phyloP scores from a whole-genome alignment of 2,329 filamentous ascomycete genomes.

The Elsinoe batatas region DNA sequence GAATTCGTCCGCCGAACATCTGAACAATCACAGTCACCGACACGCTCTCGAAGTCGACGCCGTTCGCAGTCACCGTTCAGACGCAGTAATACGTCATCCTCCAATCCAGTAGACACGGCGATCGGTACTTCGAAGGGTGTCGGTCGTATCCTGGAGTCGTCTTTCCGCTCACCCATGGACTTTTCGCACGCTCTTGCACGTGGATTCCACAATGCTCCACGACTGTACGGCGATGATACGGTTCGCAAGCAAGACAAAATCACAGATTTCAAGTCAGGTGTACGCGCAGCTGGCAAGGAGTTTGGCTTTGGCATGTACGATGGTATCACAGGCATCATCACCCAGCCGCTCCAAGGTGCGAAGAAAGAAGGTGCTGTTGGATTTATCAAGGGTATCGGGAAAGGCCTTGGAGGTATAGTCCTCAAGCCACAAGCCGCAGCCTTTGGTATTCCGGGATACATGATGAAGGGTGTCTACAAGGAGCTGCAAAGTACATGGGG shows the following conservation, averaged over 20 bases:
- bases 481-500: constrained; percentile 61
- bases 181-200: constrained; percentile 53
- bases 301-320: constrained; percentile 36
- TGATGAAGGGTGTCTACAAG: constrained; percentile 67
- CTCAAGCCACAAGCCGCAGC: constrained; percentile 48
- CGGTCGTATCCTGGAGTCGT: constrained; percentile 28
- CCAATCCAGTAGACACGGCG: constrained; percentile 18
- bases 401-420: constrained; percentile 65
- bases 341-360: constrained; percentile 59
- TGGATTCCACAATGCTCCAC: constrained; percentile 61
- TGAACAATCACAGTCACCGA: background rate
- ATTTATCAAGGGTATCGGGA: constrained; percentile 66
- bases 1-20: constrained; percentile 10
- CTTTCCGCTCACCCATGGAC: constrained; percentile 46
- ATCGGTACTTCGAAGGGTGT: constrained; percentile 28
- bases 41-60: background rate
- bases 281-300: constrained; percentile 25
- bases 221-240: constrained; percentile 60
- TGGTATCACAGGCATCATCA: constrained; percentile 64
- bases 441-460: constrained; percentile 54
- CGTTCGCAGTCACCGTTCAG: constrained; percentile 2
- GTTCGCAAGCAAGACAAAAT: constrained; percentile 54
- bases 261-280: constrained; percentile 55
- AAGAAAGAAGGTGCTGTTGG: constrained; percentile 53
- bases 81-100: constrained; percentile 14